phyloP scores from a whole-genome alignment of 345 rosid species.

The Microcos paniculata region DNA sequence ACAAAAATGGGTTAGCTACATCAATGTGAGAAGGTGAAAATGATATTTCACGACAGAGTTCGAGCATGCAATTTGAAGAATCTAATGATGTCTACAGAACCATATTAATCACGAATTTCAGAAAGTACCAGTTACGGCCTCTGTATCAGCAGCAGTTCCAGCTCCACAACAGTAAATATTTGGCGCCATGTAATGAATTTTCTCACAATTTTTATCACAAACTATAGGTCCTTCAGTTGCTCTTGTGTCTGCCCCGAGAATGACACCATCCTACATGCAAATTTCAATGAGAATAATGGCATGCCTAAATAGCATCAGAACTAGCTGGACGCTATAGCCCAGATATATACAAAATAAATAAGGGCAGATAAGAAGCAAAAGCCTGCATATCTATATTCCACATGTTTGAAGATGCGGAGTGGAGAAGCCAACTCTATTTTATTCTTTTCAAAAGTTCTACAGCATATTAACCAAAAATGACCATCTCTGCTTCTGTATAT shows the following conservation, averaged over 20 bases:
- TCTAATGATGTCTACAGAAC: not conserved
- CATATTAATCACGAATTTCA: slow-evolving; percentile 12
- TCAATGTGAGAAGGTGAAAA: not conserved
- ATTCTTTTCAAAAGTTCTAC: not conserved
- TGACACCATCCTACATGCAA: slow-evolving; percentile 71
- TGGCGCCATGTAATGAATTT: slow-evolving; percentile 98
- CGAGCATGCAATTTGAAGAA: not conserved
- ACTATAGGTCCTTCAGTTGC: slow-evolving; percentile 97
- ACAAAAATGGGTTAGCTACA: slow-evolving; percentile 2
- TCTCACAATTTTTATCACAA: slow-evolving; percentile 97
- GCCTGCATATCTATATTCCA: not conserved
- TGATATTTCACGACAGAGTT: not conserved
- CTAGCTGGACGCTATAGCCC: not conserved
- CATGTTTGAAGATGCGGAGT: not conserved
- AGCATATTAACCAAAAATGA: not conserved
- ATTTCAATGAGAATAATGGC: slow-evolving; percentile 1
- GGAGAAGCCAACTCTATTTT: not conserved
- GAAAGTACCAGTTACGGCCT: slow-evolving; percentile 85
- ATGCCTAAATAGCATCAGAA: not conserved
- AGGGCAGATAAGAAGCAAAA: not conserved
- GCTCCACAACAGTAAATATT: slow-evolving; percentile 97
- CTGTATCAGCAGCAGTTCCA: slow-evolving; percentile 98
- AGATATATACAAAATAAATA: not conserved
- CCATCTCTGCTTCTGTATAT: not conserved
- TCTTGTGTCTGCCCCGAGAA: slow-evolving; percentile 90